Percentiles rank a stretch among this genome's conserved stretches.
Conservation (phyloP, 2,329 filamentous ascomycete genomes). For the Chrysoporthe deuterocubensis region DNA sequence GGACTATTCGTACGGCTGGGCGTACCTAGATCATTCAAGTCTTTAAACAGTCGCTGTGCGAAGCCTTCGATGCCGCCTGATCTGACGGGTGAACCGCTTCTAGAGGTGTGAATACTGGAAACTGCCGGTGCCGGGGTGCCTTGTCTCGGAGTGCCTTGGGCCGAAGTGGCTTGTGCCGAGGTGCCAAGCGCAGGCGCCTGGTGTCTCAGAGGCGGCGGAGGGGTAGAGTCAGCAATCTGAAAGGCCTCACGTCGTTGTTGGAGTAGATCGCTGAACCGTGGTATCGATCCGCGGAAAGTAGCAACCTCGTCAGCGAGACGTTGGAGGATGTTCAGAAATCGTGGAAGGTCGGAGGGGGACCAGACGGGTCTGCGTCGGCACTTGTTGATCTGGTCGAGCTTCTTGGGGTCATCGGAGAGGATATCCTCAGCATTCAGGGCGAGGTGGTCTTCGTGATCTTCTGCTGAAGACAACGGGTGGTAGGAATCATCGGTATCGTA, state of each 20-base stretch:
- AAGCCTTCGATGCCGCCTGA: conserved; percentile 63
- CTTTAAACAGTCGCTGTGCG: conserved; percentile 65
- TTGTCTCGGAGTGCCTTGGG: conserved; percentile 31
- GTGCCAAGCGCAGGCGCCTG: conserved; percentile 32
- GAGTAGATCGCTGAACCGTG: conserved; percentile 74
- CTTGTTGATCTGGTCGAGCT: conserved; percentile 51
- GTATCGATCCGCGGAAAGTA: conserved; percentile 65
- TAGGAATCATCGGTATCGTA: conserved; percentile 52
- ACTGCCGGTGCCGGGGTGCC: conserved; percentile 42
- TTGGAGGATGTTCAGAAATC: conserved; percentile 62
- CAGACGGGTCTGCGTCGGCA: conserved; percentile 60
- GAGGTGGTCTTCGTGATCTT: conserved; percentile 40
- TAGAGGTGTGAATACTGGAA: conserved; percentile 49
- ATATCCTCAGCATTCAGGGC: conserved; percentile 17
- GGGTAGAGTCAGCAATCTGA: conserved; percentile 59
- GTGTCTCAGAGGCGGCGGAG: conserved; percentile 36
- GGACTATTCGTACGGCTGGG: conserved; percentile 56
- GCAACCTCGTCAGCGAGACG: conserved; percentile 65
- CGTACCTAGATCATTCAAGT: conserved; percentile 62
- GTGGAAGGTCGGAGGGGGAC: conserved; percentile 53
- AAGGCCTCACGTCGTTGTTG: conserved; percentile 68
- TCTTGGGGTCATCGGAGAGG: conserved; percentile 43
- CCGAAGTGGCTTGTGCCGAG: conserved; percentile 33
- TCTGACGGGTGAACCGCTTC: conserved; percentile 55
- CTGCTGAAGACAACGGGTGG: conserved; percentile 26